Evolutionary conservation across 2,329 filamentous ascomycete genomes (phyloP), one percentile per base, ranked within the genome.

Genomic region (Penicillium brevicompactum): DNA sequence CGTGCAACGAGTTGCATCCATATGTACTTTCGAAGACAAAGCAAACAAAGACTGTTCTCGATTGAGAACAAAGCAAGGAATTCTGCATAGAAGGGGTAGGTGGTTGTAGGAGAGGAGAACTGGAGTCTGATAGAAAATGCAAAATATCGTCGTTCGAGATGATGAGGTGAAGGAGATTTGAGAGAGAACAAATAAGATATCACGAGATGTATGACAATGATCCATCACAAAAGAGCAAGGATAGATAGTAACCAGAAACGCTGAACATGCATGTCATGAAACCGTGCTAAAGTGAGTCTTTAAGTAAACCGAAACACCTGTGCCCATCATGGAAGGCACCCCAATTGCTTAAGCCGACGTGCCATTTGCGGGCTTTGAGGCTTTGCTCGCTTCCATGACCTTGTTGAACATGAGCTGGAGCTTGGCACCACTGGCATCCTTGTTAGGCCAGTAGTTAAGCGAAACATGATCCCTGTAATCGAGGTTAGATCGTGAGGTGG

Each of bases 381-480:
- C 62, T 50, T 67, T 71, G 34, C 64, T 67, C 13, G 65, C 66
- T 59, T 69, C 70, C 52, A 64, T 62, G 24, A 75, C 66, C 60
- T 72, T 74, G 46, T 72, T 61, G 57, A 73, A 75, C 71, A 75
- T 74, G 48, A 67, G 62, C 53, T 70, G 70, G 22, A 75, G 65
- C 58, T 74, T 70, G 16, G 63, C 51, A 27, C 71, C 71, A 52
- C 66, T 69, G 31, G 67, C 69, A 6, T 77, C 76, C 60, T 77
- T 76, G 62, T 79, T 78, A 14, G 77, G 76, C 76, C 77, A 80
- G 58, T 78, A 77, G 22, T 74, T 72, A 18, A 69, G 63, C 16
- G 74, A 73, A 46, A 78, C 76, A 58, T 76, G 77, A 51, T 76
- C 72, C 77, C 77, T 79, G 32, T 34, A 43, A 38, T 51, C 42